These are phyloP conservation scores for Geum urbanum DNA, from an alignment of 306 rosid genomes.

Conservation along the genomic window DNA sequence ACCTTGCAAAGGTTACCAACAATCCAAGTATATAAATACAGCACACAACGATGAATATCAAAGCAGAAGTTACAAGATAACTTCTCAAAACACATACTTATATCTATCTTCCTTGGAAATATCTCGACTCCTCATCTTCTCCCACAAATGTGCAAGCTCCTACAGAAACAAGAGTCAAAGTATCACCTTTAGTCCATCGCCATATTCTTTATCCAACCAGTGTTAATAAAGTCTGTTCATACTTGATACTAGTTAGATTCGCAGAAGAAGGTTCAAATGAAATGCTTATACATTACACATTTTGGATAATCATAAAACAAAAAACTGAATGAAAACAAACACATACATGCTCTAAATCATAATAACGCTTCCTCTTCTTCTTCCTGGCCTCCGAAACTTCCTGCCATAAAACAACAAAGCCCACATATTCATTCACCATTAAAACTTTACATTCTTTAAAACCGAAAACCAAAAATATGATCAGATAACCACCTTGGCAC, in stretches of 20 bases:
- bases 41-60: neutral
- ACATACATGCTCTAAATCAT: slow-evolving; percentile 68
- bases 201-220: neutral
- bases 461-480: neutral
- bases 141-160: slow-evolving; percentile 94
- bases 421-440: slow-evolving; percentile 5
- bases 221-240: neutral
- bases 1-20: slow-evolving; percentile 32
- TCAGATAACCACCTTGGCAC: slow-evolving; percentile 55
- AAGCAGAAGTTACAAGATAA: neutral
- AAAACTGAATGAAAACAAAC: neutral
- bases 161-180: slow-evolving; percentile 20
- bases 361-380: slow-evolving; percentile 80
- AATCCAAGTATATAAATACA: neutral
- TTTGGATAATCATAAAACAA: neutral
- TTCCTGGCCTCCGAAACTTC: slow-evolving; percentile 83
- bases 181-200: slow-evolving; percentile 16
- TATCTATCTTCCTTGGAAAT: slow-evolving; percentile 75
- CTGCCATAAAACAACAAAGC: slow-evolving; percentile 37
- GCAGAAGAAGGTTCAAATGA: neutral
- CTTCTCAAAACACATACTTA: slow-evolving; percentile 49
- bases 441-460: neutral
- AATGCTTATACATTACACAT: neutral
- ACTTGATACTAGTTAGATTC: neutral
- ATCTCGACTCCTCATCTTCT: slow-evolving; percentile 79